phyloP scores from a whole-genome alignment of 352 stramenopile genomes.

The Globisporangium orthogonon region DNA sequence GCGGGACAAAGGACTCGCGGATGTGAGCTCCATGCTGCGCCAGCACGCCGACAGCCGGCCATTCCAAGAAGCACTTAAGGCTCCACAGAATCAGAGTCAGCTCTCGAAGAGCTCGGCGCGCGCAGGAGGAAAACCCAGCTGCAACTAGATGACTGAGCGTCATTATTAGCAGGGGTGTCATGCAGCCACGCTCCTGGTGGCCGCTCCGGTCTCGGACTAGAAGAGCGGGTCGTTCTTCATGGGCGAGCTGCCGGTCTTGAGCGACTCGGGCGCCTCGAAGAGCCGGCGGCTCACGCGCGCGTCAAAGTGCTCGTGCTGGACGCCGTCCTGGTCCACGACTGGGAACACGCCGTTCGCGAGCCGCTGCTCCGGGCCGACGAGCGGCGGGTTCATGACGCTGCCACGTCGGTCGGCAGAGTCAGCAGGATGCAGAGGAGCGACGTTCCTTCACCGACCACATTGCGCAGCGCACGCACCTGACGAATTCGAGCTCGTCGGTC shows the following conservation, averaged over 20 bases:
- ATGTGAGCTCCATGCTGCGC: slow-evolving; percentile 24
- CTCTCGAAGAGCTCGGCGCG: no score
- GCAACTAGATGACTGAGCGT: no score
- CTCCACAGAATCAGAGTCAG: slow-evolving; percentile 1
- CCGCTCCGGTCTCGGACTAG: not conserved
- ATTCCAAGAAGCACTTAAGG: slow-evolving; percentile 17
- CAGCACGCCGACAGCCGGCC: slow-evolving; percentile 26
- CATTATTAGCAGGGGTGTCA: no score
- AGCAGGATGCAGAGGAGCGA: no score
- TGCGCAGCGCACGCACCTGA: slow-evolving; percentile 28
- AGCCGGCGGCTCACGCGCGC: slow-evolving; percentile 40
- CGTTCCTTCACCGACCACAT: not conserved
- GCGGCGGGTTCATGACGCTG: slow-evolving; percentile 75
- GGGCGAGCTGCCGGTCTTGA: slow-evolving; percentile 64
- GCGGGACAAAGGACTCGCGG: slow-evolving; percentile 10
- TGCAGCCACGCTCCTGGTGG: no score
- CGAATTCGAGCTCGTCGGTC: slow-evolving; percentile 57
- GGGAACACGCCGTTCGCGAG: slow-evolving; percentile 60
- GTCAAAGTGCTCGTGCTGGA: slow-evolving; percentile 51
- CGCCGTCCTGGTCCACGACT: slow-evolving; percentile 54
- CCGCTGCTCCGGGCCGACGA: slow-evolving; percentile 49
- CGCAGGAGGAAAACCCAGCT: no score
- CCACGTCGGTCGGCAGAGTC: not conserved
- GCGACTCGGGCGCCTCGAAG: slow-evolving; percentile 67
- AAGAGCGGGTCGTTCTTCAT: slow-evolving; percentile 24